Conservation (phyloP, 768 basidiomycete genomes). For the Termitomyces titanicus region DNA sequence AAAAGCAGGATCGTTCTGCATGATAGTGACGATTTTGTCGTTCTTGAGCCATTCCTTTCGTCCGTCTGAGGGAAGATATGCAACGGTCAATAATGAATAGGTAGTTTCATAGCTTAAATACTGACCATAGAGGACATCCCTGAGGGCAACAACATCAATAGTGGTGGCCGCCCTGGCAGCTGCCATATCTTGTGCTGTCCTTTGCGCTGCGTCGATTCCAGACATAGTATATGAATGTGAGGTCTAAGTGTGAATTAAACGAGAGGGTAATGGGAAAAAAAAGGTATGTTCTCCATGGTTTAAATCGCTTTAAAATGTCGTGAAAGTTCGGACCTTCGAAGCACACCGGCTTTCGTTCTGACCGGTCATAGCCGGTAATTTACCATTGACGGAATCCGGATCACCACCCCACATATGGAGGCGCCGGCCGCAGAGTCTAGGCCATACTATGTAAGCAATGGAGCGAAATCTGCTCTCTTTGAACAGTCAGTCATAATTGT, state of each 20-base stretch:
- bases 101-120: neutral
- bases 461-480: no score
- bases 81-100: neutral
- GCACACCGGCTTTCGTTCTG: neutral
- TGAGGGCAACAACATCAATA: conserved; percentile 38
- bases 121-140: conserved; percentile 51
- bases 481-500: no score
- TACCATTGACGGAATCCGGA: neutral
- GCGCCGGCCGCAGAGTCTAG: neutral
- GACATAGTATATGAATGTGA: conserved; percentile 2
- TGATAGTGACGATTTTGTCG: conserved; percentile 36
- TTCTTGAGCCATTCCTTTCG: conserved; percentile 46
- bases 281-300: neutral
- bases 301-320: neutral
- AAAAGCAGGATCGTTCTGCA: conserved; percentile 46
- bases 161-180: conserved; percentile 42
- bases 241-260: neutral
- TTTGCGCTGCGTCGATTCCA: conserved; percentile 34
- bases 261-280: neutral
- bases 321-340: neutral
- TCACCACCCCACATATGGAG: neutral
- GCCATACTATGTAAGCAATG: no score
- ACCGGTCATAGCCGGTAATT: neutral
- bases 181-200: conserved; percentile 50
- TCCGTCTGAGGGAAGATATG: conserved; percentile 35